Percentiles rank a stretch among this genome's conserved stretches.
phyloP scores from a whole-genome alignment of 768 basidiomycete genomes.

The Cystobasidiopsis lactophilus region DNA sequence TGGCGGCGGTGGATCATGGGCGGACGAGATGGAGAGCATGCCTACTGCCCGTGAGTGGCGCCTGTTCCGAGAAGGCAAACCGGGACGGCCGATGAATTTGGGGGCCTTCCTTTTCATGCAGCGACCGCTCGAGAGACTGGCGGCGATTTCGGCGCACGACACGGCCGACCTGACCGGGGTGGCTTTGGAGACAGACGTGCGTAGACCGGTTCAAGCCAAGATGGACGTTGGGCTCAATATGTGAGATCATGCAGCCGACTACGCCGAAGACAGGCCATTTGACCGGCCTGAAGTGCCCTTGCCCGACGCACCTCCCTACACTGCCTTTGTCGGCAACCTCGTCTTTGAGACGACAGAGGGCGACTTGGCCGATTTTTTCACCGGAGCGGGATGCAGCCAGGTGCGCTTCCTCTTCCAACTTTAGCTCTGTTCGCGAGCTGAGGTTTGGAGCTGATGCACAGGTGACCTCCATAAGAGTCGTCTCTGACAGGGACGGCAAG shows the following conservation, averaged over 20 bases:
- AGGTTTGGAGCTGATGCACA: slow-evolving; percentile 21
- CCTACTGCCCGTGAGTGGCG: slow-evolving; percentile 68
- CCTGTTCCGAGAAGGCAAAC: background rate
- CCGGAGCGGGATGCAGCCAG: slow-evolving; percentile 15
- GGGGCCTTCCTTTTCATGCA: background rate
- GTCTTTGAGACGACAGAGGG: slow-evolving; percentile 72
- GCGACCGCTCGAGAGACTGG: background rate
- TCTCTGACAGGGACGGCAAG: slow-evolving; percentile 75
- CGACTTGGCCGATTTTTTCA: slow-evolving; percentile 65
- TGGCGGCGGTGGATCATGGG: slow-evolving; percentile 79
- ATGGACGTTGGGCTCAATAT: background rate
- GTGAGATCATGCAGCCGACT: background rate
- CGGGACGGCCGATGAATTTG: too few species aligned
- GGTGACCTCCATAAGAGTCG: slow-evolving; percentile 74
- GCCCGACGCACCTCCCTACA: slow-evolving; percentile 84
- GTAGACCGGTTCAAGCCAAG: too few species aligned
- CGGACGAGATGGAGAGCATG: slow-evolving; percentile 87
- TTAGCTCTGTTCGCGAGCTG: too few species aligned
- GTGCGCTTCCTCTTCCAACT: background rate
- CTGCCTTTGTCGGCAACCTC: slow-evolving; percentile 89
- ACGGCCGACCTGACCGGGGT: background rate
- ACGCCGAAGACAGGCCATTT: slow-evolving; percentile 23
- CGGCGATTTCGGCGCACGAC: background rate
- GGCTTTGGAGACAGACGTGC: too few species aligned
- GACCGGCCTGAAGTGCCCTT: slow-evolving; percentile 80